phyloP scores from a whole-genome alignment of 495 filamentous ascomycete genomes.

The Melanomma pulvis-pyrius region DNA sequence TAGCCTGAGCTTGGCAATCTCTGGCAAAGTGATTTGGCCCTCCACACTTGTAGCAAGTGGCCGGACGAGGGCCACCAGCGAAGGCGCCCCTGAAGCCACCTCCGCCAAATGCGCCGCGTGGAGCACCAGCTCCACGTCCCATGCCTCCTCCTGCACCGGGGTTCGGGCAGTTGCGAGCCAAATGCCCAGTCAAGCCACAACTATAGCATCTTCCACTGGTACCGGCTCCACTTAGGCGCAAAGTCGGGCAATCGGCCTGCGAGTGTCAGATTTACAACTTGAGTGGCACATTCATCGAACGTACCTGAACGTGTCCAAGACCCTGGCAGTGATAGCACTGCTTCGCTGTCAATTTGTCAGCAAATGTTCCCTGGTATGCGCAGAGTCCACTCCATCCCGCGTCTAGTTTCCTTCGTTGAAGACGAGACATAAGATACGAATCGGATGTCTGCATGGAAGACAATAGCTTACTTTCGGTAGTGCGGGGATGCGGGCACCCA shows the following conservation, averaged over 20 bases:
- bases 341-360: constrained; percentile 64
- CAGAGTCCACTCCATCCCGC: not conserved
- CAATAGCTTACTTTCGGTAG: constrained; percentile 75
- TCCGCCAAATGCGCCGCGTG: constrained; percentile 71
- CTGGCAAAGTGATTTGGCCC: constrained; percentile 98
- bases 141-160: constrained; percentile 55
- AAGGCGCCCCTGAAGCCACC: constrained; percentile 71
- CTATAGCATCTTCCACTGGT: constrained; percentile 90
- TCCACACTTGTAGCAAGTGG: constrained; percentile 99
- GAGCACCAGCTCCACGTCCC: constrained; percentile 66
- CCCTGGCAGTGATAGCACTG: constrained; percentile 99
- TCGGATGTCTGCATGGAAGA: constrained; percentile 43
- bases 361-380: constrained; percentile 30
- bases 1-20: constrained; percentile 98
- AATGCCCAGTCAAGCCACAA: constrained; percentile 89
- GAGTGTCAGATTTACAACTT: not conserved
- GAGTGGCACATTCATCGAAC: not conserved
- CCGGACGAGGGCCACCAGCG: constrained; percentile 69
- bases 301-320: constrained; percentile 84
- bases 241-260: constrained; percentile 90
- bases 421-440: not conserved
- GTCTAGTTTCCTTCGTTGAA: not conserved
- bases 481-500: constrained; percentile 91
- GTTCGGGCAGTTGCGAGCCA: constrained; percentile 86
- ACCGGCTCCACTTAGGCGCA: constrained; percentile 81